Evolutionary conservation across 345 rosid species (phyloP).

Genomic region (Corchorus olitorius): DNA sequence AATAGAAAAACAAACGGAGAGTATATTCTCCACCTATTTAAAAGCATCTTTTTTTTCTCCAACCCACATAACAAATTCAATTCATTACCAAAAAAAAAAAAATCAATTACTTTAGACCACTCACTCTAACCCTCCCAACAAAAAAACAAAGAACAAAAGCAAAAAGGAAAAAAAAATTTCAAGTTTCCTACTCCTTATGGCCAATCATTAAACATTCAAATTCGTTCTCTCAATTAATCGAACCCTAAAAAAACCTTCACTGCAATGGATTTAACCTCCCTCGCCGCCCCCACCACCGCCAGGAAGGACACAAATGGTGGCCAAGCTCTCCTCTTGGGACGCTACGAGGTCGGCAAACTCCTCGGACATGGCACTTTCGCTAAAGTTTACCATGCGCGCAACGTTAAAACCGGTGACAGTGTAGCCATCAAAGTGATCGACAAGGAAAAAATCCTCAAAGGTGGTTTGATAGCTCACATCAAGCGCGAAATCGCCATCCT

Average conservation of each 20-base stretch:
- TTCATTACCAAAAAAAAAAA: too few species aligned
- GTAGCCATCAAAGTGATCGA: conserved; percentile 86
- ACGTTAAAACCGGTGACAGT: conserved; percentile 46
- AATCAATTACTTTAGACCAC: neutral
- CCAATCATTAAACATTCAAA: conserved; percentile 5
- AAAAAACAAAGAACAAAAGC: neutral
- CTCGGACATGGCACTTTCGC: conserved; percentile 92
- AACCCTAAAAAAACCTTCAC: neutral
- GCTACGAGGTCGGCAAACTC: conserved; percentile 70
- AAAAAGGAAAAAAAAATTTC: neutral
- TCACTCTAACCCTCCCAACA: neutral
- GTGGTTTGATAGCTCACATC: conserved; percentile 68
- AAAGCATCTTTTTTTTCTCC: neutral
- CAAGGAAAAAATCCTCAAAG: conserved; percentile 67
- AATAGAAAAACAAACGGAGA: neutral
- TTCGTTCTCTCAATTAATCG: too few species aligned
- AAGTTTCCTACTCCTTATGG: neutral
- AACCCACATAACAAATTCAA: neutral
- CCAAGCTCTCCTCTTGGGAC: conserved; percentile 56
- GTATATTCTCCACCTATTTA: neutral
- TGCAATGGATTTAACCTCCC: neutral
- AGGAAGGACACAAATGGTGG: conserved; percentile 33
- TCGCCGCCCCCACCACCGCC: neutral
- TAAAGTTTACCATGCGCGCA: conserved; percentile 77
- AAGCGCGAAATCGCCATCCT: conserved; percentile 85